Conservation (phyloP, 139 green algal genomes). For the Tetraselmis striata region DNA sequence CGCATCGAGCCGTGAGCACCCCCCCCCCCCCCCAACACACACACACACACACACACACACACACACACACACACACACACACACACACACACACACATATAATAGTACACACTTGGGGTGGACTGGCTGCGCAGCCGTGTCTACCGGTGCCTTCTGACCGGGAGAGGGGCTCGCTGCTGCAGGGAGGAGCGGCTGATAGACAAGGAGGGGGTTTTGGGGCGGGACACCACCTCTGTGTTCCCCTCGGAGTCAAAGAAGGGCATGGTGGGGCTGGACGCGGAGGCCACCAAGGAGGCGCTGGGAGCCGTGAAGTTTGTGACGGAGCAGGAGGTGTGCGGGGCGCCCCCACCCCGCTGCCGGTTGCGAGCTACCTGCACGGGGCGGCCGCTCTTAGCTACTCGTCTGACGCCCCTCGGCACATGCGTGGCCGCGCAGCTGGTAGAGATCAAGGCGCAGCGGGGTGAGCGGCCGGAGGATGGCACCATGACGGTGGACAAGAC, state of each 20-base stretch:
- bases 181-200: constrained; percentile 64
- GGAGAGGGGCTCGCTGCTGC: no score
- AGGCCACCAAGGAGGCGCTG: constrained; percentile 39
- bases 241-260: constrained; percentile 32
- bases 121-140: no score
- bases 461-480: constrained; percentile 43
- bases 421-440: constrained; percentile 42
- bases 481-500: constrained; percentile 48
- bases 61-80: no score
- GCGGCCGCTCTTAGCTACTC: no score
- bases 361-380: background rate
- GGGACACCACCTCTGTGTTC: constrained; percentile 61
- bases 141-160: no score
- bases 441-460: constrained; percentile 39
- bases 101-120: no score
- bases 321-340: constrained; percentile 62
- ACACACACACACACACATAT: no score
- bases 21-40: no score
- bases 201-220: constrained; percentile 53
- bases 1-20: background rate
- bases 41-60: no score
- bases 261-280: constrained; percentile 12
- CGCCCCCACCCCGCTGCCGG: no score
- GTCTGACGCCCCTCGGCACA: no score
- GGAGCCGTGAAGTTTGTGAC: constrained; percentile 59